phyloP scores from a whole-genome alignment of 371 early-diverging fungal species.

The Mortierella sp. region DNA sequence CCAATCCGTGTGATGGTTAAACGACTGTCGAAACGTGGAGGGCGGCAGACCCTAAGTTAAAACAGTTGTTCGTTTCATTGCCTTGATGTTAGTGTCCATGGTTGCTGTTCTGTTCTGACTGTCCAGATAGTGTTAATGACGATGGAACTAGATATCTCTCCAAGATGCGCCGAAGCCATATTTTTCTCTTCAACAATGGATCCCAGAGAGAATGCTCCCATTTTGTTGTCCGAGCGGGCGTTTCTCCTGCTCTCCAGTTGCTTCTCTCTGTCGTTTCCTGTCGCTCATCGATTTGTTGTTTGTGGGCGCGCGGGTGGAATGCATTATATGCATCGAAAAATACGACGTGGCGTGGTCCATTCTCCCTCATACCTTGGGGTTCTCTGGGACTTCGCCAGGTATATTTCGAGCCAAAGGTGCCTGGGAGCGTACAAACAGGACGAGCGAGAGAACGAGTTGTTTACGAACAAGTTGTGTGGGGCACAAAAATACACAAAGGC shows the following conservation, averaged over 20 bases:
- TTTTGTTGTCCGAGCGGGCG: background rate
- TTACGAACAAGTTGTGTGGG: background rate
- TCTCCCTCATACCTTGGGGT: conserved; percentile 40
- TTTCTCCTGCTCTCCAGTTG: background rate
- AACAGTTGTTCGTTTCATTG: background rate
- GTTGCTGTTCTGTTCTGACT: background rate
- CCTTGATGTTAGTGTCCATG: background rate
- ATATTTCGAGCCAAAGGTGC: conserved; percentile 48
- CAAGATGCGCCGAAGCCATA: background rate
- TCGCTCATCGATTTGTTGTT: background rate
- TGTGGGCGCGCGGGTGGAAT: background rate
- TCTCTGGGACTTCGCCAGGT: conserved; percentile 42
- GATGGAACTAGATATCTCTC: background rate
- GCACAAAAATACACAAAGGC: background rate
- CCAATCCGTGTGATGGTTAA: conserved; percentile 95
- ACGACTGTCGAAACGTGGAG: conserved; percentile 76
- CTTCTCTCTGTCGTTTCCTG: background rate
- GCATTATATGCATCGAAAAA: background rate
- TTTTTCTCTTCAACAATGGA: background rate
- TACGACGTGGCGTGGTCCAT: background rate
- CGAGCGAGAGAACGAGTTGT: background rate
- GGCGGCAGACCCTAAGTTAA: conserved; percentile 58
- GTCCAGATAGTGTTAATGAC: background rate
- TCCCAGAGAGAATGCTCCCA: background rate
- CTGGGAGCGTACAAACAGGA: conserved; percentile 11